Percentiles rank a stretch among this genome's conserved stretches.
These are phyloP conservation scores for Verticillium alfalfae DNA, from an alignment of 2,329 filamentous ascomycete species.

Conservation along the genomic window DNA sequence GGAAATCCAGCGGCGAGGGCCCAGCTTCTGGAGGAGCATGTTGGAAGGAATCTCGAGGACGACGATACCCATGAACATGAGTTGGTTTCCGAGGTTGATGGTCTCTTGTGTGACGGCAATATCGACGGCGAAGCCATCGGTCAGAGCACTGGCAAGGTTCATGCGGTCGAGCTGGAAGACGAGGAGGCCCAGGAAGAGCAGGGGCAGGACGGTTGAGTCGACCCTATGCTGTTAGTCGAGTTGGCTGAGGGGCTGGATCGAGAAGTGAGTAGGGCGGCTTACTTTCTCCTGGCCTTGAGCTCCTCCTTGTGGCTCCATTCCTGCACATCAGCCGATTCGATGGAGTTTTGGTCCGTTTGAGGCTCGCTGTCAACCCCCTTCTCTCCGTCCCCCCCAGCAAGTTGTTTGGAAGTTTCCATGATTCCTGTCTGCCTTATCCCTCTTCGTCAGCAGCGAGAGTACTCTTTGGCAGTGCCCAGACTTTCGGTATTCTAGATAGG, in stretches of 20 bases:
- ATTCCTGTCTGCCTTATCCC: not conserved
- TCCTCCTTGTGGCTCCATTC: slow-evolving; percentile 12
- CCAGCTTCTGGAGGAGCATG: slow-evolving; percentile 33
- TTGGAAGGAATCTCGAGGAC: slow-evolving; percentile 48
- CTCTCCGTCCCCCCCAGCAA: not conserved
- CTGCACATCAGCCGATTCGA: not conserved
- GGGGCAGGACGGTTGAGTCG: slow-evolving; percentile 38
- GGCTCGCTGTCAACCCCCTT: slow-evolving; percentile 5
- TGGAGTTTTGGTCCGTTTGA: slow-evolving; percentile 8
- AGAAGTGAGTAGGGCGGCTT: not conserved
- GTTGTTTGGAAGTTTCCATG: not conserved
- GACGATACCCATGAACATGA: slow-evolving; percentile 47
- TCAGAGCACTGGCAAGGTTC: slow-evolving; percentile 45
- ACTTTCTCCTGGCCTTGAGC: slow-evolving; percentile 12
- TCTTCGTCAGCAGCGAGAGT: not conserved
- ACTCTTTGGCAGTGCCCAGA: not conserved
- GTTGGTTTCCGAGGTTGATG: slow-evolving; percentile 46
- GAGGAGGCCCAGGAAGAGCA: slow-evolving; percentile 42
- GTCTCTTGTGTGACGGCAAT: slow-evolving; percentile 37
- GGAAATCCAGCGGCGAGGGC: slow-evolving; percentile 42
- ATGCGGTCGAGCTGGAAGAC: slow-evolving; percentile 48
- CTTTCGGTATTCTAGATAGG: not conserved
- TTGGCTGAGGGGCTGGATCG: not conserved
- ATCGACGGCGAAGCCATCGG: slow-evolving; percentile 36
- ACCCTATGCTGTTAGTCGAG: slow-evolving; percentile 23